Evolutionary conservation across 768 basidiomycete genomes (phyloP).

Genomic region (Agaricus subrufescens): DNA sequence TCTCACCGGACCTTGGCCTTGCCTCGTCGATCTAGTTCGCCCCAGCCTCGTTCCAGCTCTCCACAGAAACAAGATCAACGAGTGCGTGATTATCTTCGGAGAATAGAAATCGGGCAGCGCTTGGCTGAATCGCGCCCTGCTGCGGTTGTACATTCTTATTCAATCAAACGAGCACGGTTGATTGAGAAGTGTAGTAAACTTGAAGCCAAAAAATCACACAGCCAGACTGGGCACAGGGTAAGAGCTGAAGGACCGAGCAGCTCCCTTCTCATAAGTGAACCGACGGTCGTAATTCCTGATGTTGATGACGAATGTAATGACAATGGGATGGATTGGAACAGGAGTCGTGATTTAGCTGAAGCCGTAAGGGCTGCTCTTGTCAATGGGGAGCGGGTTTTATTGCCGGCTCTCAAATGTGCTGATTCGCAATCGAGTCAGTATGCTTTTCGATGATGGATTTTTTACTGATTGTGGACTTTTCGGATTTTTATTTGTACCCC

Average conservation of each 20-base stretch:
- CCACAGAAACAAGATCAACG: slow-evolving; percentile 10
- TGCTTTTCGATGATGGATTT: background rate
- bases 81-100: slow-evolving; percentile 13
- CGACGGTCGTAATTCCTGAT: slow-evolving; percentile 20
- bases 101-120: slow-evolving; percentile 31
- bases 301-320: slow-evolving; percentile 23
- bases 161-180: slow-evolving; percentile 20
- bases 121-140: slow-evolving; percentile 41
- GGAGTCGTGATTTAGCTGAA: slow-evolving; percentile 28
- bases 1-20: background rate
- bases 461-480: background rate
- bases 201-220: slow-evolving; percentile 6
- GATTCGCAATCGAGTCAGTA: slow-evolving; percentile 8
- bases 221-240: slow-evolving; percentile 2
- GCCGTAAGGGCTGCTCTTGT: slow-evolving; percentile 15
- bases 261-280: background rate
- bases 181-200: slow-evolving; percentile 11
- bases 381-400: background rate
- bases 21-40: background rate
- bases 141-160: slow-evolving; percentile 28
- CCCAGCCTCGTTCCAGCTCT: background rate
- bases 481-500: background rate
- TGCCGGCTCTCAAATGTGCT: slow-evolving; percentile 6
- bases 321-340: slow-evolving; percentile 30
- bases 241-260: background rate